phyloP scores from a whole-genome alignment of 371 early-diverging fungal species.

The Capillidium rhysosporum region DNA sequence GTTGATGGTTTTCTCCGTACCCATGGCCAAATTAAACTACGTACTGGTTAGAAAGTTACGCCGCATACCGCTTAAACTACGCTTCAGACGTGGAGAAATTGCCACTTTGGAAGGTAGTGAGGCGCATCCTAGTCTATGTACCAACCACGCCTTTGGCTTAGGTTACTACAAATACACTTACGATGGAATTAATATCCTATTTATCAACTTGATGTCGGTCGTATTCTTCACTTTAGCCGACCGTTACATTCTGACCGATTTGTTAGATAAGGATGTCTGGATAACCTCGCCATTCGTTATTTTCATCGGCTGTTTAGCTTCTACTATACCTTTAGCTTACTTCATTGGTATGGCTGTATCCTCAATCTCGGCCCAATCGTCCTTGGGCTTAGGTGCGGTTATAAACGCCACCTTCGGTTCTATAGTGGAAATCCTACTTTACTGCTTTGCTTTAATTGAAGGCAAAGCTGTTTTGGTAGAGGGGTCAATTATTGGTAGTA shows the following conservation, averaged over 20 bases:
- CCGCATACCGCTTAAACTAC: conserved; percentile 55
- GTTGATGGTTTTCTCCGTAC: conserved; percentile 70
- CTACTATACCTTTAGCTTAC: conserved; percentile 82
- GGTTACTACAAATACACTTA: conserved; percentile 84
- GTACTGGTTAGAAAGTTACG: conserved; percentile 48
- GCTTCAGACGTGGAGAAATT: conserved; percentile 39
- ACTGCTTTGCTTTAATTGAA: conserved; percentile 67
- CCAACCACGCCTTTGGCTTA: conserved; percentile 53
- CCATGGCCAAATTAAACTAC: conserved; percentile 80
- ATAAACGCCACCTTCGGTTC: conserved; percentile 95
- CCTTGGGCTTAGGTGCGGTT: conserved; percentile 78
- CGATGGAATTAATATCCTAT: conserved; percentile 89
- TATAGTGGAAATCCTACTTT: conserved; percentile 86
- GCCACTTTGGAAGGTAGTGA: conserved; percentile 11
- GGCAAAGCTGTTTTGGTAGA: conserved; percentile 78
- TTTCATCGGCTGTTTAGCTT: conserved; percentile 59
- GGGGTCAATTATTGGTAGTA: conserved; percentile 81
- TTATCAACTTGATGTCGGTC: conserved; percentile 76
- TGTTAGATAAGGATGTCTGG: conserved; percentile 19
- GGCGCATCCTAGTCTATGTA: conserved; percentile 33
- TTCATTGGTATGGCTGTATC: conserved; percentile 94
- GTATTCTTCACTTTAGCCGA: conserved; percentile 65
- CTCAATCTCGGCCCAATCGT: conserved; percentile 84
- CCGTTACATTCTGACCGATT: conserved; percentile 40
- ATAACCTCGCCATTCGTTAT: conserved; percentile 41